Evolutionary conservation across 257 asterid species (phyloP), one percentile per base, ranked within the genome.

Genomic region (Fraxinus cuspidata): DNA sequence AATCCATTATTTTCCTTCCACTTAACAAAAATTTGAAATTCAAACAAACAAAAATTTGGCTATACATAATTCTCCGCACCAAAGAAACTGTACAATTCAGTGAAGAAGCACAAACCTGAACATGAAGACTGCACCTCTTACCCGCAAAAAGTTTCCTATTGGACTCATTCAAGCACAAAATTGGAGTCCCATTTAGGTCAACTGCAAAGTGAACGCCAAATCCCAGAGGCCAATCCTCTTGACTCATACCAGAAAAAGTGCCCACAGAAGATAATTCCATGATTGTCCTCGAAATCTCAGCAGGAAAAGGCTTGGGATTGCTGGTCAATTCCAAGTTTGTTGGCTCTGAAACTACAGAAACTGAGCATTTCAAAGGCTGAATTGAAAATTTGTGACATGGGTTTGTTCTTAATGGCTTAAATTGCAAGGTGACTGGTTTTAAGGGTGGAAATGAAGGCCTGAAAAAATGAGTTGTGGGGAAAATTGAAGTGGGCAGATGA

Each of bases 261-360:
- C 92, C 99, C 10, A 78, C 90, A 27, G 89, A 87, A n/a, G 96
- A 84, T 77, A 95, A 84, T 53, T 90, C 96, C 82, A 91, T 81
- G 32, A 89, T 83, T 1, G 98, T 95, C 78, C 98, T 90, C 2
- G 98, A 88, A 75, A 95, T 85, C 88, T 95, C 98, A 85, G 97
- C 96, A 32, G 97, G 87, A 13, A 77, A 80, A 63, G 98, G 99
- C 83, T 81, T 91, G 34, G 63, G 84, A 70, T 79, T 84, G 72
- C 47, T 63, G 83, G 84, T 42, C 78, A 78, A 81, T 47, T 79
- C 88, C 82, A 81, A 72, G 25, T 73, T 84, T 77, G 92, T 47
- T 7, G 96, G 91, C 73, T 89, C 90, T 13, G 95, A 85, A 80
- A 77, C 91, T 27, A 89, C 85, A n/a, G 97, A 88, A 75, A 86